These are phyloP conservation scores for Penicillium cinerascens DNA, from an alignment of 495 filamentous ascomycete species.

Conservation along the genomic window DNA sequence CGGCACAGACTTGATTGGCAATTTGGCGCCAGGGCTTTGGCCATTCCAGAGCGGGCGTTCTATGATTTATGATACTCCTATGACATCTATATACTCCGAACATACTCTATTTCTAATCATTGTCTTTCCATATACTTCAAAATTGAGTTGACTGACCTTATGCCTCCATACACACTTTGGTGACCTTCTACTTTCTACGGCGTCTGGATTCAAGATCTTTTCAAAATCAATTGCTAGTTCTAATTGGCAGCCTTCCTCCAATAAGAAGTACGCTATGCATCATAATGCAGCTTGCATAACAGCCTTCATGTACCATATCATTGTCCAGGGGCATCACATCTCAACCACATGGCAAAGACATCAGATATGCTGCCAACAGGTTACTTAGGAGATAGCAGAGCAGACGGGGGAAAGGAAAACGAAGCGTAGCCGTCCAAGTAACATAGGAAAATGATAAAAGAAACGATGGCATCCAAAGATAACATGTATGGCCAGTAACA, in stretches of 20 bases:
- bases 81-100: neutral
- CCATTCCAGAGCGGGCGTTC: neutral
- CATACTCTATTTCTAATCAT: neutral
- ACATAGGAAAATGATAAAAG: slow-evolving; percentile 1
- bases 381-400: neutral
- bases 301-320: neutral
- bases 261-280: neutral
- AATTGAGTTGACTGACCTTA: neutral
- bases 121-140: neutral
- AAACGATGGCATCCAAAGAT: slow-evolving; percentile 7
- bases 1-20: slow-evolving; percentile 1
- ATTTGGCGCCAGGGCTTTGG: neutral
- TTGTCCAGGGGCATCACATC: neutral
- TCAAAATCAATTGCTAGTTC: neutral
- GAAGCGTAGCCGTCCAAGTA: neutral
- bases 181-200: neutral
- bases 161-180: neutral
- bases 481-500: slow-evolving; percentile 5
- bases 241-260: neutral
- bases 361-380: neutral
- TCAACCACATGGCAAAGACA: slow-evolving; percentile 1
- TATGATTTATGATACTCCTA: neutral
- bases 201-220: neutral
- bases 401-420: neutral
- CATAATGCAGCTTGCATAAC: neutral